phyloP scores from a whole-genome alignment of 2,329 filamentous ascomycete species.

The Sordariomycetes sp. region DNA sequence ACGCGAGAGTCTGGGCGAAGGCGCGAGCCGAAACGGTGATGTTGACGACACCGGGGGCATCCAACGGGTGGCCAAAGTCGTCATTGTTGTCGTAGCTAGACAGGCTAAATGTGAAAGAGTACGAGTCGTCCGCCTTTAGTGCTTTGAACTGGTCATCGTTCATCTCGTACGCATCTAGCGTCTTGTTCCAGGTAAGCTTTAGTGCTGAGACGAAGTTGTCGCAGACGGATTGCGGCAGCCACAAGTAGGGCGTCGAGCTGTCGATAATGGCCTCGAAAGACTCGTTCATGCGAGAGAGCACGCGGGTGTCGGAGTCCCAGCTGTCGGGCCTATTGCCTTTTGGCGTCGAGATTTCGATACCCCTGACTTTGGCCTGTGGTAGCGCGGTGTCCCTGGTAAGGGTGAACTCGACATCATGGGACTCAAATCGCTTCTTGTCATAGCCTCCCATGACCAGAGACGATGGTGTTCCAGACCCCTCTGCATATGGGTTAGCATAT shows the following conservation, averaged over 20 bases:
- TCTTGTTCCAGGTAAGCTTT: conserved; percentile 51
- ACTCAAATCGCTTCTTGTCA: conserved; percentile 46
- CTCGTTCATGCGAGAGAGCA: conserved; percentile 30
- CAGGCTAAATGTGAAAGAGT: conserved; percentile 42
- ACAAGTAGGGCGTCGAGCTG: conserved; percentile 50
- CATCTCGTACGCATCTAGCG: conserved; percentile 51
- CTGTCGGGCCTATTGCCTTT: conserved; percentile 14
- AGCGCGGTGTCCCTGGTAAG: conserved; percentile 40
- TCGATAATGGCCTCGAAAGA: conserved; percentile 44
- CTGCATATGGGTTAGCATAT: conserved; percentile 11
- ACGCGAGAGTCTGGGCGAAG: conserved; percentile 34
- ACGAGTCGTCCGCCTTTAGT: conserved; percentile 27
- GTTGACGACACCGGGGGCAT: conserved; percentile 38
- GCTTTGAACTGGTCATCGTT: conserved; percentile 38
- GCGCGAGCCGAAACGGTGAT: conserved; percentile 38
- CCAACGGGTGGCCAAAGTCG: conserved; percentile 33
- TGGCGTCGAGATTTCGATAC: conserved; percentile 28
- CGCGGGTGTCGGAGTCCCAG: conserved; percentile 23
- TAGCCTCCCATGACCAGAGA: conserved; percentile 58
- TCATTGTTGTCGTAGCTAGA: conserved; percentile 40
- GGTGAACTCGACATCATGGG: conserved; percentile 47
- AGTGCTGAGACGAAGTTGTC: conserved; percentile 50
- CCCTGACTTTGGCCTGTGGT: conserved; percentile 47
- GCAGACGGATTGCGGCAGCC: conserved; percentile 47
- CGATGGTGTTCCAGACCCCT: conserved; percentile 27